Percentiles rank a stretch among this genome's conserved stretches.
Evolutionary conservation across 2,329 filamentous ascomycete species (phyloP).

Genomic region (Colletotrichum sidae): DNA sequence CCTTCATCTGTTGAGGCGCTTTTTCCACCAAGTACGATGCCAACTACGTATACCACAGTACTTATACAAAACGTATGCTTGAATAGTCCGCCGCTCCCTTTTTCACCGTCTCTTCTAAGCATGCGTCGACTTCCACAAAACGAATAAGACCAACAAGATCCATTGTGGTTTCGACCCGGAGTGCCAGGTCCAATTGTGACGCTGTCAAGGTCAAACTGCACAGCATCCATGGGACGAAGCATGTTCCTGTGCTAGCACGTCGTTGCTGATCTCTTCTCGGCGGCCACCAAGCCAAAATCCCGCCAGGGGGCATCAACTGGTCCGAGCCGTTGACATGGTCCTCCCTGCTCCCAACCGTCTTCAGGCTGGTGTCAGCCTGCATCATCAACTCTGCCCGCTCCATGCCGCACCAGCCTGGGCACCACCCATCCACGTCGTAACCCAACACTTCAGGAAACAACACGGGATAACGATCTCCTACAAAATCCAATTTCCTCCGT

Average conservation of each 20-base stretch:
- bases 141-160: no score
- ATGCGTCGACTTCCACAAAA: no score
- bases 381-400: conserved; percentile 23
- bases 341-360: conserved; percentile 17
- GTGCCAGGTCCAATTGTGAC: no score
- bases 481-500: no score
- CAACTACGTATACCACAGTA: no score
- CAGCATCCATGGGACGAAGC: conserved; percentile 26
- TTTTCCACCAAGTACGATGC: no score
- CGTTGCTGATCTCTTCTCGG: conserved; percentile 20
- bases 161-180: no score
- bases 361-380: conserved; percentile 24
- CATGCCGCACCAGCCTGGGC: neutral
- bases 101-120: no score
- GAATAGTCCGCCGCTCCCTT: no score
- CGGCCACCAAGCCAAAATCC: neutral
- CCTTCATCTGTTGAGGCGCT: no score
- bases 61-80: no score
- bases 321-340: conserved; percentile 16
- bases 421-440: conserved; percentile 2
- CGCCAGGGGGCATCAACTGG: conserved; percentile 24
- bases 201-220: conserved; percentile 9
- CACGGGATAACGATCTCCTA: neutral
- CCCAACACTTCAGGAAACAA: neutral
- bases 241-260: conserved; percentile 28